These are phyloP conservation scores for Botrytis elliptica DNA, from an alignment of 2,329 filamentous ascomycete species.

Conservation along the genomic window DNA sequence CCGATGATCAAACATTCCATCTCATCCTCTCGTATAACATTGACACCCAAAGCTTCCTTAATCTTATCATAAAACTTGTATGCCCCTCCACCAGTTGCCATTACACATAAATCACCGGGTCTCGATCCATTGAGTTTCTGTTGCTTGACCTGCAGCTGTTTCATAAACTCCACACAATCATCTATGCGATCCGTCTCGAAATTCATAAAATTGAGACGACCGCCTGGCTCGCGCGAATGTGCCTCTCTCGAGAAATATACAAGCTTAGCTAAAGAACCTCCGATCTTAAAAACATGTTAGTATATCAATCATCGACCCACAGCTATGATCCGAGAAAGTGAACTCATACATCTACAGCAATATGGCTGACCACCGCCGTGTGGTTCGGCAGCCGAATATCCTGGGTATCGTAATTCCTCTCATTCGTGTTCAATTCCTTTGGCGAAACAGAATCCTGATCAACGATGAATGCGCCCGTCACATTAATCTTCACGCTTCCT, in stretches of 20 bases:
- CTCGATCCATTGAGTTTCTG: conserved; percentile 70
- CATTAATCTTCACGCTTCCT: conserved; percentile 86
- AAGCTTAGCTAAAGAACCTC: conserved; percentile 90
- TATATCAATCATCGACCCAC: not conserved
- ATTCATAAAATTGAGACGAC: conserved; percentile 88
- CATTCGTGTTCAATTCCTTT: conserved; percentile 42
- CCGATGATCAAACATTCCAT: conserved; percentile 98
- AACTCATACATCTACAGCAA: conserved; percentile 83
- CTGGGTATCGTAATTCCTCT: conserved; percentile 68
- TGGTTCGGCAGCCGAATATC: conserved; percentile 97
- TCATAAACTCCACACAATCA: conserved; percentile 89
- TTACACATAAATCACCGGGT: conserved; percentile 76
- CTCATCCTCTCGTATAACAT: conserved; percentile 91
- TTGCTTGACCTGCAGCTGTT: conserved; percentile 79
- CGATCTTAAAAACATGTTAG: conserved; percentile 62
- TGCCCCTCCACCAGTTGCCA: conserved; percentile 93
- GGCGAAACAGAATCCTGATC: conserved; percentile 68
- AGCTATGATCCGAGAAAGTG: conserved; percentile 17
- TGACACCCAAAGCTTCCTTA: conserved; percentile 75
- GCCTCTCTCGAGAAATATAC: conserved; percentile 95
- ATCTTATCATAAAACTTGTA: conserved; percentile 97
- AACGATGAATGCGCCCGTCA: conserved; percentile 93
- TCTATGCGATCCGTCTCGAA: conserved; percentile 97
- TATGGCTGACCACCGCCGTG: conserved; percentile 91
- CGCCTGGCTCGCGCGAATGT: conserved; percentile 74